These are phyloP conservation scores for Aspergillus felis DNA, from an alignment of 2,329 filamentous ascomycete species.

Conservation along the genomic window DNA sequence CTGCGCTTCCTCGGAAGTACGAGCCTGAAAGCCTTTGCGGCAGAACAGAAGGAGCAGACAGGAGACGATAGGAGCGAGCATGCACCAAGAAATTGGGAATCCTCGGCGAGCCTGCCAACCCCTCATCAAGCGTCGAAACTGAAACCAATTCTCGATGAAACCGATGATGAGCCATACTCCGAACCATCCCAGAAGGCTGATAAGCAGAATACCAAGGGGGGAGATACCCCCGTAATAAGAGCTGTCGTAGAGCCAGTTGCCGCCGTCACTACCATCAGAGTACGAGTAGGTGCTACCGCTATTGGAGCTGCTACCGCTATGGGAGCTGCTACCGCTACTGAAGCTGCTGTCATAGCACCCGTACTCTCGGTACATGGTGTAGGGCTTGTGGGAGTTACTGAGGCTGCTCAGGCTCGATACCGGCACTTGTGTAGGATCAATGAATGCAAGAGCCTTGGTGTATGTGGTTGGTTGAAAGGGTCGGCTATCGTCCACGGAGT, in stretches of 20 bases:
- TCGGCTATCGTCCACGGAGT: slow-evolving; percentile 16
- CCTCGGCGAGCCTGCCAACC: slow-evolving; percentile 33
- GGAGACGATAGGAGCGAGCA: slow-evolving; percentile 20
- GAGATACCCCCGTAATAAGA: slow-evolving; percentile 20
- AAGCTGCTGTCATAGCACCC: slow-evolving; percentile 12
- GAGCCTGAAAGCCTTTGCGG: slow-evolving; percentile 26
- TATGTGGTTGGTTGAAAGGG: slow-evolving; percentile 25
- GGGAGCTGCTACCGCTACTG: neutral
- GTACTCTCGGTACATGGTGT: slow-evolving; percentile 10
- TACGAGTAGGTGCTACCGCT: neutral
- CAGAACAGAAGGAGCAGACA: slow-evolving; percentile 21
- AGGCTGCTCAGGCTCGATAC: slow-evolving; percentile 14
- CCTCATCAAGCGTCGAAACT: slow-evolving; percentile 30
- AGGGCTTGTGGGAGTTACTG: slow-evolving; percentile 16
- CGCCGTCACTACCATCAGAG: slow-evolving; percentile 9
- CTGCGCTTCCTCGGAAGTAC: slow-evolving; percentile 23
- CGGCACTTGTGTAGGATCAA: slow-evolving; percentile 29
- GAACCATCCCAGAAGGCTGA: slow-evolving; percentile 24
- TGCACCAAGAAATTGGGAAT: slow-evolving; percentile 26
- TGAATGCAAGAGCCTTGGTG: slow-evolving; percentile 21
- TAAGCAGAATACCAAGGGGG: slow-evolving; percentile 22
- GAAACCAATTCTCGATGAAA: slow-evolving; percentile 27
- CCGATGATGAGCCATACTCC: slow-evolving; percentile 24
- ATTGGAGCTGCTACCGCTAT: neutral
- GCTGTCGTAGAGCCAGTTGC: slow-evolving; percentile 21